Percentiles rank a stretch among this genome's conserved stretches.
Conservation (phyloP, 768 basidiomycete species). For the Suillus clintonianus region DNA sequence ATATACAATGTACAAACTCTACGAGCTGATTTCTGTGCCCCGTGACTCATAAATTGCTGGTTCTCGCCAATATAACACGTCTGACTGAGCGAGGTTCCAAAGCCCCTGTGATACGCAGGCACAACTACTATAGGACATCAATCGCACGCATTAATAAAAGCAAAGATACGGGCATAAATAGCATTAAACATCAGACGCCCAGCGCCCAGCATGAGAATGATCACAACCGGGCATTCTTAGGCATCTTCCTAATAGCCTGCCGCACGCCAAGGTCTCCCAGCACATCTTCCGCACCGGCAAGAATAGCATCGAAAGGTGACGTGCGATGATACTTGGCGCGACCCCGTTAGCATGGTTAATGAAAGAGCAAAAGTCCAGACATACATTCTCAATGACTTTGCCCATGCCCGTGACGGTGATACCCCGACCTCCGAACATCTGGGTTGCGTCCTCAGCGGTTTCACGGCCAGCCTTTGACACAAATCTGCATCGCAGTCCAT, state of each 20-base stretch:
- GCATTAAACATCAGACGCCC: not conserved
- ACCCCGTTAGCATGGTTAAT: not conserved
- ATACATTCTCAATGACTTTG: slow-evolving; percentile 75
- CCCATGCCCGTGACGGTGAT: slow-evolving; percentile 90
- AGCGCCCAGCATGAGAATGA: not conserved
- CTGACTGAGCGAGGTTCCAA: not conserved
- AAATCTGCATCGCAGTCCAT: slow-evolving; percentile 44
- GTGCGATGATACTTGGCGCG: slow-evolving; percentile 71
- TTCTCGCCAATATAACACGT: not conserved
- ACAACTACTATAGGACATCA: not conserved
- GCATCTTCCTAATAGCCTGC: slow-evolving; percentile 73
- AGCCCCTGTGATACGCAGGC: not conserved
- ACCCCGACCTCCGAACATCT: slow-evolving; percentile 88
- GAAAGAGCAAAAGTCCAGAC: slow-evolving; percentile 20
- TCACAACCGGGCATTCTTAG: slow-evolving; percentile 47
- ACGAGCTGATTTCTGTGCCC: not conserved
- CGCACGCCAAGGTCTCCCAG: slow-evolving; percentile 73
- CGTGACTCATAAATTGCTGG: not conserved
- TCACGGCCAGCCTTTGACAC: slow-evolving; percentile 57
- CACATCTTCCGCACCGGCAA: slow-evolving; percentile 80
- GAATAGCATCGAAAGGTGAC: slow-evolving; percentile 81
- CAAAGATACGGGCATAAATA: not conserved
- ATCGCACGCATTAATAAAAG: not conserved
- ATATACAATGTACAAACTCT: not conserved
- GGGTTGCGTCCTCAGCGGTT: slow-evolving; percentile 69